These are phyloP conservation scores for Cytospora paraplurivora DNA, from an alignment of 2,329 filamentous ascomycete genomes.

Conservation along the genomic window DNA sequence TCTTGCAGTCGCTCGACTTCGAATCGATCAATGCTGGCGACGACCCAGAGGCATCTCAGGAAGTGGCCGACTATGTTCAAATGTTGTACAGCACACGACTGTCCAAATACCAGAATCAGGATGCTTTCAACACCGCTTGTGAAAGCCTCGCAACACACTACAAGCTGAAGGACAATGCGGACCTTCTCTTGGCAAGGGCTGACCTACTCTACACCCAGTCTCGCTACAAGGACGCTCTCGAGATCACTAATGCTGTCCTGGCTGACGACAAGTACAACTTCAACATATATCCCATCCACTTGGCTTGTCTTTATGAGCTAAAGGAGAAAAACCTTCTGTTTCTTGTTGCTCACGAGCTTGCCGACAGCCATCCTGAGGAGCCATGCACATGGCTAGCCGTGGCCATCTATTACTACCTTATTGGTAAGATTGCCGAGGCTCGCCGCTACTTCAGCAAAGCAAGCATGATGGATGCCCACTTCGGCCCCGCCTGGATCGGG, in stretches of 20 bases:
- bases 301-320: constrained; percentile 89
- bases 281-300: constrained; percentile 82
- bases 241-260: constrained; percentile 81
- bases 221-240: constrained; percentile 81
- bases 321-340: constrained; percentile 86
- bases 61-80: constrained; percentile 90
- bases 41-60: constrained; percentile 66
- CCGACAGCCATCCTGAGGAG: constrained; percentile 88
- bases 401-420: constrained; percentile 90
- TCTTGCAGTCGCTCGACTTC: constrained; percentile 87
- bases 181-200: constrained; percentile 85
- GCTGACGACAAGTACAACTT: constrained; percentile 88
- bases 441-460: constrained; percentile 96
- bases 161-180: constrained; percentile 80
- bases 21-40: constrained; percentile 72
- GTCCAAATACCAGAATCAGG: constrained; percentile 90
- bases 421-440: constrained; percentile 87
- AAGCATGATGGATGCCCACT: constrained; percentile 96
- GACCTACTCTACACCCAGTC: constrained; percentile 95
- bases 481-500: constrained; percentile 96
- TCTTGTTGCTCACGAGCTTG: constrained; percentile 87
- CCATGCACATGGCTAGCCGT: constrained; percentile 93
- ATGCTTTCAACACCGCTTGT: constrained; percentile 79
- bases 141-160: constrained; percentile 95
- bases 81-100: constrained; percentile 95